These are phyloP conservation scores for Pythium aquatile DNA, from an alignment of 352 stramenopile genomes.

Conservation along the genomic window DNA sequence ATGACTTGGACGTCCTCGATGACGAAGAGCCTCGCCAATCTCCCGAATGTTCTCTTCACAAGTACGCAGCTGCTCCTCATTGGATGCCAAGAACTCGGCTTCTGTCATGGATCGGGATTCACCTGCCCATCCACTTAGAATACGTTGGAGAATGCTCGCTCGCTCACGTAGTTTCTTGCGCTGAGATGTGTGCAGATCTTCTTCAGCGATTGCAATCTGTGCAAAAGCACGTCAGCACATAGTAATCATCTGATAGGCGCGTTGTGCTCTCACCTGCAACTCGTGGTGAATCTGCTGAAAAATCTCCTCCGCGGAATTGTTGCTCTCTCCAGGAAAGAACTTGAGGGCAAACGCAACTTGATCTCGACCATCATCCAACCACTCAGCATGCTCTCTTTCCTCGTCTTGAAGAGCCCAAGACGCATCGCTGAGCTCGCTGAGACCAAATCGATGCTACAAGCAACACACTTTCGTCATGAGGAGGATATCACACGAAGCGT, in stretches of 20 bases:
- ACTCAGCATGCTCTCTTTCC: constrained; percentile 16
- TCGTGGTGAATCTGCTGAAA: constrained; percentile 36
- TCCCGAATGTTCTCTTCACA: constrained; percentile 66
- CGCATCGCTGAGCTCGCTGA: constrained; percentile 18
- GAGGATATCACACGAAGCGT: neutral
- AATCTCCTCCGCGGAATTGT: constrained; percentile 11
- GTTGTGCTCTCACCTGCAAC: constrained; percentile 37
- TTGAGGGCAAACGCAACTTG: constrained; percentile 8
- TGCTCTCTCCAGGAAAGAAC: constrained; percentile 15
- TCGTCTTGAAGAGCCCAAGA: constrained; percentile 22
- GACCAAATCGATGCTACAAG: constrained; percentile 12
- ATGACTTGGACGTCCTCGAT: constrained; percentile 13
- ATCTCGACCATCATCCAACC: constrained; percentile 19
- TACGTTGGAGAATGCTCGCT: constrained; percentile 45
- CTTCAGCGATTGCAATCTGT: constrained; percentile 49
- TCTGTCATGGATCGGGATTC: constrained; percentile 33
- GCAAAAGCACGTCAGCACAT: neutral
- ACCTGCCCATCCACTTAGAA: constrained; percentile 30
- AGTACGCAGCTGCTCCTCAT: constrained; percentile 46
- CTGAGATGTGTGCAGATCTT: constrained; percentile 46
- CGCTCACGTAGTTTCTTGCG: constrained; percentile 50
- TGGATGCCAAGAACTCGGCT: constrained; percentile 50
- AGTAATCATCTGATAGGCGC: neutral
- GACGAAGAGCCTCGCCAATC: constrained; percentile 41
- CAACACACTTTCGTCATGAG: neutral